phyloP scores from a whole-genome alignment of 345 rosid species.

The Noccaea caerulescens region DNA sequence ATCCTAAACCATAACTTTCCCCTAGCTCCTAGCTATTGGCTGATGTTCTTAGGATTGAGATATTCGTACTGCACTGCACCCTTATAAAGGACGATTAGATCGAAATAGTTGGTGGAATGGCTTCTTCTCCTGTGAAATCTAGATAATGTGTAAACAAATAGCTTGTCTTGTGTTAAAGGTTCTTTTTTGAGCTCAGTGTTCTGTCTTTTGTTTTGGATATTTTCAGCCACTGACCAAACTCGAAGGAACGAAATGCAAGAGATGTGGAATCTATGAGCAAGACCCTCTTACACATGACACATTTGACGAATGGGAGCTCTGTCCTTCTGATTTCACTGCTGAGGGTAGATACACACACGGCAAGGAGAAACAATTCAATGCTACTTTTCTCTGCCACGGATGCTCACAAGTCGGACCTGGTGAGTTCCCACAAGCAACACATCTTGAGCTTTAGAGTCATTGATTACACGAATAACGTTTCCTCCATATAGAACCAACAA shows the following conservation, averaged over 20 bases:
- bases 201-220: constrained; percentile 12
- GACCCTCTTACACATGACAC: constrained; percentile 58
- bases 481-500: neutral
- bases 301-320: constrained; percentile 89
- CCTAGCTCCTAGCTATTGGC: neutral
- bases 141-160: too few relatives aligned
- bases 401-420: constrained; percentile 54
- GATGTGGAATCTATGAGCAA: constrained; percentile 88
- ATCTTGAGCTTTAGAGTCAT: neutral
- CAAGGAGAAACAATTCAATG: constrained; percentile 64
- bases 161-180: constrained; percentile 14
- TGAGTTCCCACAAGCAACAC: constrained; percentile 37
- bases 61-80: neutral
- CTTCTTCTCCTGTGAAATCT: too few relatives aligned
- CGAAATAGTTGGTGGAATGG: neutral
- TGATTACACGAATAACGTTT: neutral
- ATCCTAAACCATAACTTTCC: neutral
- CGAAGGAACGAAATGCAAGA: constrained; percentile 74
- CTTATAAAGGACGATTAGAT: neutral
- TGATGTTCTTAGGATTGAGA: neutral
- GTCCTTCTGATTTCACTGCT: constrained; percentile 72
- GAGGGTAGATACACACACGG: constrained; percentile 58
- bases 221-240: constrained; percentile 74
- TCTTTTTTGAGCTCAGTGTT: constrained; percentile 5
- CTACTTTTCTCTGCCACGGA: constrained; percentile 65